Conservation (phyloP, 768 basidiomycete species). For the Chalciporus pseudorubinellus region DNA sequence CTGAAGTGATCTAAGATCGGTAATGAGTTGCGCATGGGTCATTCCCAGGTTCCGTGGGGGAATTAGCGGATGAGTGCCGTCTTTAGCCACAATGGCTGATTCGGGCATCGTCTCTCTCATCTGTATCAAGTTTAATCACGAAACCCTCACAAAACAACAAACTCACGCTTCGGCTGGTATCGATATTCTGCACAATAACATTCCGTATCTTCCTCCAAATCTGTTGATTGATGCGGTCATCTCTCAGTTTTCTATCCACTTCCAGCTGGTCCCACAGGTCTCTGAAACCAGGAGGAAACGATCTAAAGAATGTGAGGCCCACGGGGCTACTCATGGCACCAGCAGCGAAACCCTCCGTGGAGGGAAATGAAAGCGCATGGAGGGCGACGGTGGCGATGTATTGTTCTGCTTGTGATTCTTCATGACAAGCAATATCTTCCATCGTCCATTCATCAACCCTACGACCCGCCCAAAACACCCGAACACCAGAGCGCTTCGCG, state of each 20-base stretch:
- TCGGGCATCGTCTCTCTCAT: slow-evolving; percentile 18
- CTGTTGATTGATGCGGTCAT: slow-evolving; percentile 62
- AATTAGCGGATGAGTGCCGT: slow-evolving; percentile 4
- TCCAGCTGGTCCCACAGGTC: slow-evolving; percentile 94
- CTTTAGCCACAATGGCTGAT: slow-evolving; percentile 16
- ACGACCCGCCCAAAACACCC: slow-evolving; percentile 68
- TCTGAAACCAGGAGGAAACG: slow-evolving; percentile 78
- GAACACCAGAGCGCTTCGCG: slow-evolving; percentile 69
- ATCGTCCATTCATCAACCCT: slow-evolving; percentile 70
- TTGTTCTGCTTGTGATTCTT: slow-evolving; percentile 80
- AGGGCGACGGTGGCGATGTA: slow-evolving; percentile 86
- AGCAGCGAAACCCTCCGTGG: slow-evolving; percentile 60
- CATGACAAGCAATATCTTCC: slow-evolving; percentile 80
- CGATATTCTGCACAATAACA: slow-evolving; percentile 65
- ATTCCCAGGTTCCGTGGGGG: slow-evolving; percentile 12
- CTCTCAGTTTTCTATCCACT: slow-evolving; percentile 50
- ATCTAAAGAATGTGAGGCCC: slow-evolving; percentile 65
- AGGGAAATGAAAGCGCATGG: slow-evolving; percentile 69
- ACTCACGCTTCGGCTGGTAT: slow-evolving; percentile 41
- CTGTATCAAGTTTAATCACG: slow-evolving; percentile 14
- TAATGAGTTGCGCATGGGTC: slow-evolving; percentile 50
- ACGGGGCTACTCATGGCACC: slow-evolving; percentile 45
- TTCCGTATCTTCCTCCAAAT: slow-evolving; percentile 68
- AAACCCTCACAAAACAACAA: neutral
- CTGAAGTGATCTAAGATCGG: slow-evolving; percentile 60